Evolutionary conservation across 2,329 filamentous ascomycete species (phyloP).

Genomic region (Periconia digitata): DNA sequence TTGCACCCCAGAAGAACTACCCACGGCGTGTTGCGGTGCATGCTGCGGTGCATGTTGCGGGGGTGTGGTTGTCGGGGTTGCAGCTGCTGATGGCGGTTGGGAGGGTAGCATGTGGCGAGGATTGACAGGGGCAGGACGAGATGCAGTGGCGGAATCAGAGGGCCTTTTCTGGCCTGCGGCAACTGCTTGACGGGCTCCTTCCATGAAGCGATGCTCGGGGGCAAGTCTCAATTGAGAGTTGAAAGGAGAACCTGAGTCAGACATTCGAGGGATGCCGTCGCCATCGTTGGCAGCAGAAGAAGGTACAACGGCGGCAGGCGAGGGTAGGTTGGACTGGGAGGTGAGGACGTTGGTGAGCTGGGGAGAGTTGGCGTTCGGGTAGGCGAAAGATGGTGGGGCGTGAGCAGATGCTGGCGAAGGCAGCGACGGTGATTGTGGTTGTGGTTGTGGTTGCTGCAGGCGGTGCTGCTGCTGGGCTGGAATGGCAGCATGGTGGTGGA

Average conservation of each 20-base stretch:
- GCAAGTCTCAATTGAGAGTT: background rate
- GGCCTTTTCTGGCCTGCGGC: slow-evolving; percentile 2
- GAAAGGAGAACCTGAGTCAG: background rate
- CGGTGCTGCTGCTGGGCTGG: slow-evolving; percentile 2
- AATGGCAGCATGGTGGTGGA: background rate
- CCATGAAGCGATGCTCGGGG: background rate
- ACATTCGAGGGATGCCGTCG: background rate
- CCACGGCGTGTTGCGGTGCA: background rate
- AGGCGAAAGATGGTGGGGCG: slow-evolving; percentile 1
- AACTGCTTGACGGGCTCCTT: slow-evolving; percentile 2
- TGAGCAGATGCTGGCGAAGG: background rate
- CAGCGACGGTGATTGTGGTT: slow-evolving; percentile 2
- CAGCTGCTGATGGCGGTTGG: too few species aligned
- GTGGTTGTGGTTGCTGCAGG: slow-evolving; percentile 15
- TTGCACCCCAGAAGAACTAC: too few species aligned
- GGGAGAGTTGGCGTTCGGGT: slow-evolving; percentile 38
- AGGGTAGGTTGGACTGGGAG: slow-evolving; percentile 4
- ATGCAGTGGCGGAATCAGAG: background rate
- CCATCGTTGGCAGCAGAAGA: slow-evolving; percentile 67
- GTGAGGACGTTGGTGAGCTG: slow-evolving; percentile 32
- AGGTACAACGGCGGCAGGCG: slow-evolving; percentile 50
- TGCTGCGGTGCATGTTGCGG: background rate
- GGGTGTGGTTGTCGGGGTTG: too few species aligned
- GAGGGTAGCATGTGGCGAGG: background rate
- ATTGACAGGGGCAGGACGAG: background rate